Evolutionary conservation across 78 protist species (phyloP).

Genomic region (Dictyostelium citrinum): DNA sequence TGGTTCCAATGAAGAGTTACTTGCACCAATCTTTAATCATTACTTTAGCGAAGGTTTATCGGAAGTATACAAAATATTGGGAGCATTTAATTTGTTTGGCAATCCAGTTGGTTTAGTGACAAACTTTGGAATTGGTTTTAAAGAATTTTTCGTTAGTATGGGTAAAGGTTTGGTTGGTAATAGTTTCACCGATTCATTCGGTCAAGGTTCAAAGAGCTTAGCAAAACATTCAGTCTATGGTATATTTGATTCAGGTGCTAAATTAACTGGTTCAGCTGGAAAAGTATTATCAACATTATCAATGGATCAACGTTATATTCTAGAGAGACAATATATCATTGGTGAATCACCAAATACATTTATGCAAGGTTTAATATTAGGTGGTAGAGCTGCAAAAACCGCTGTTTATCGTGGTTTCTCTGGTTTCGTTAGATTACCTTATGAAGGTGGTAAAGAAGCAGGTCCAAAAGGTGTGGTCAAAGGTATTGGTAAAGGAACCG

Average conservation of each 20-base stretch:
- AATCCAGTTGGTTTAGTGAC: conserved; percentile 86
- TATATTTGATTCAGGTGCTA: conserved; percentile 79
- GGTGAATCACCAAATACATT: conserved; percentile 62
- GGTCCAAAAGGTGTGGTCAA: conserved; percentile 83
- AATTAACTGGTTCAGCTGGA: conserved; percentile 60
- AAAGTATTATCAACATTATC: conserved; percentile 62
- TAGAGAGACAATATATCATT: conserved; percentile 43
- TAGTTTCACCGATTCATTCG: background rate
- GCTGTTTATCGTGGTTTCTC: conserved; percentile 75
- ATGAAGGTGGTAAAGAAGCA: conserved; percentile 76
- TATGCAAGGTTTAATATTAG: conserved; percentile 71
- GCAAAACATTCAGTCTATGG: conserved; percentile 80
- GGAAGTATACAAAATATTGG: conserved; percentile 83
- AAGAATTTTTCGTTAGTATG: conserved; percentile 75
- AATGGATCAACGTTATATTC: conserved; percentile 71
- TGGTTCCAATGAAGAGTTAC: conserved; percentile 60
- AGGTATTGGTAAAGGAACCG: conserved; percentile 91
- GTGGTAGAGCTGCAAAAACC: conserved; percentile 18
- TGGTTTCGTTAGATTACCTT: conserved; percentile 82
- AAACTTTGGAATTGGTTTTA: conserved; percentile 83
- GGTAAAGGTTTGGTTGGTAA: conserved; percentile 70
- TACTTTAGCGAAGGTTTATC: conserved; percentile 60
- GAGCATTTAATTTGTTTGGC: conserved; percentile 88
- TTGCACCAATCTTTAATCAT: conserved; percentile 75
- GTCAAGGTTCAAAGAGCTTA: conserved; percentile 54